Evolutionary conservation across 208 protist genomes (phyloP).

Genomic region (Leishmania turanica): DNA sequence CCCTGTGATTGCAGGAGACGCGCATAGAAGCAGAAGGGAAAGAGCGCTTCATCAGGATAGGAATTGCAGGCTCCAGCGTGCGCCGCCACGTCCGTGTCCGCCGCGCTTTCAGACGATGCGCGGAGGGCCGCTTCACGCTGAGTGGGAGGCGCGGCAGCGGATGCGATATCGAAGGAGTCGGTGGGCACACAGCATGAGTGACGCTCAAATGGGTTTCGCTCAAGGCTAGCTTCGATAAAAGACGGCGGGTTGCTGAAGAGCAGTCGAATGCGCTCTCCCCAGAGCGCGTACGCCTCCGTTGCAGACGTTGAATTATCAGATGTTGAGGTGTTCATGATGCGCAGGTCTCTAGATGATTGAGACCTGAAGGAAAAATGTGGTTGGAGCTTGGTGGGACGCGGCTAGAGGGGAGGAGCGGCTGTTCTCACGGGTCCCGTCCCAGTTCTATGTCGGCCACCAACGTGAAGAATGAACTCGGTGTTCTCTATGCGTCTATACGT

Average conservation of each 20-base stretch:
- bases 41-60: neutral
- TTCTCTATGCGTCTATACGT: neutral
- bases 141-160: neutral
- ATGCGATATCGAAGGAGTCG: neutral
- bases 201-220: slow-evolving; percentile 24
- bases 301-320: slow-evolving; percentile 15
- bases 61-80: neutral
- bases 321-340: neutral
- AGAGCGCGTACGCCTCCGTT: slow-evolving; percentile 54
- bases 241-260: slow-evolving; percentile 34
- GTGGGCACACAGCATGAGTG: slow-evolving; percentile 11
- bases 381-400: neutral
- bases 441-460: neutral
- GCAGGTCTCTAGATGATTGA: neutral
- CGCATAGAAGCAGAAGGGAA: slow-evolving; percentile 64
- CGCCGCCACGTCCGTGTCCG: neutral
- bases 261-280: slow-evolving; percentile 51
- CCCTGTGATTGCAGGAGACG: slow-evolving; percentile 30
- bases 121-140: neutral
- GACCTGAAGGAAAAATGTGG: neutral
- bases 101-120: neutral
- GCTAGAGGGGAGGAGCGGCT: neutral
- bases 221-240: slow-evolving; percentile 7
- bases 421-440: neutral
- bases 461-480: neutral